phyloP scores from a whole-genome alignment of 805 yeast species.

The Starmerella scarabaei region DNA sequence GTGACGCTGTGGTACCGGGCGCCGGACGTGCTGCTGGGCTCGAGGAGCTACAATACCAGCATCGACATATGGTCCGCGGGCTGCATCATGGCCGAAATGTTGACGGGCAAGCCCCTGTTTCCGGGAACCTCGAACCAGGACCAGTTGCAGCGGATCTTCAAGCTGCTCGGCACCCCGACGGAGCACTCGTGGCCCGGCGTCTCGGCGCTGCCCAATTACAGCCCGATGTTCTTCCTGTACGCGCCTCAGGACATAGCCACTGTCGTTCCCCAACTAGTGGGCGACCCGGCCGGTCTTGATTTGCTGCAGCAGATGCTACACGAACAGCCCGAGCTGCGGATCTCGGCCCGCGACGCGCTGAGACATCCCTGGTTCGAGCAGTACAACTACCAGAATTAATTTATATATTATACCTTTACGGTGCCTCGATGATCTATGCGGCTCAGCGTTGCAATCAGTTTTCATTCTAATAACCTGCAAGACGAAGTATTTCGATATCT shows the following conservation, averaged over 20 bases:
- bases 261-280: constrained; percentile 52
- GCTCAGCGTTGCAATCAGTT: too few relatives aligned
- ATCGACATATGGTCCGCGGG: constrained; percentile 99
- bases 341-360: constrained; percentile 41
- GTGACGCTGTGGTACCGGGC: constrained; percentile 98
- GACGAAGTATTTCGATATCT: too few relatives aligned
- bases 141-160: constrained; percentile 80
- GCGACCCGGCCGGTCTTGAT: constrained; percentile 59
- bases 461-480: too few relatives aligned
- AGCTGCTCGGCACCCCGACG: constrained; percentile 91
- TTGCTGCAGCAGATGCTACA: constrained; percentile 44
- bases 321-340: constrained; percentile 40
- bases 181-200: constrained; percentile 98
- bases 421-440: too few relatives aligned
- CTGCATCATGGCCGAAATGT: constrained; percentile 95
- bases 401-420: neutral
- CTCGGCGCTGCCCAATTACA: constrained; percentile 63
- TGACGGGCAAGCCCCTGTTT: constrained; percentile 92
- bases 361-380: constrained; percentile 74
- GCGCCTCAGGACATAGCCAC: constrained; percentile 74
- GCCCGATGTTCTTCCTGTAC: constrained; percentile 70
- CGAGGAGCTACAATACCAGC: constrained; percentile 89
- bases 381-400: constrained; percentile 20
- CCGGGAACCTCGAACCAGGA: constrained; percentile 96
- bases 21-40: constrained; percentile 90